Evolutionary conservation across 495 filamentous ascomycete genomes (phyloP), one percentile per base, ranked within the genome.

Genomic region (Cryomyces minteri): DNA sequence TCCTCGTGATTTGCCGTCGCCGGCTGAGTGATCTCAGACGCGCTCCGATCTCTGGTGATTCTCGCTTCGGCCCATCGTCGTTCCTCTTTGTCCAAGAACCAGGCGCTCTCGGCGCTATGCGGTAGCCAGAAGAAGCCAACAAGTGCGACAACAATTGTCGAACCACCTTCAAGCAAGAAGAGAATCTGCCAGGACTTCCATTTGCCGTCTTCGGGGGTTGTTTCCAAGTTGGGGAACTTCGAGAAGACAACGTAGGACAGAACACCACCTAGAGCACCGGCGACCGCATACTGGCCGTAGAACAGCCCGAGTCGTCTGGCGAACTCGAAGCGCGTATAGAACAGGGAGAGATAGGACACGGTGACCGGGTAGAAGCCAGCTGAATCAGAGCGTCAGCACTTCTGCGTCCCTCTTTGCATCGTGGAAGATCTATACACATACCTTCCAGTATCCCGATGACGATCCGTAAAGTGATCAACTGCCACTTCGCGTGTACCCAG

Each of bases 161-260:
- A 25, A 6, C 61, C 47, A 4, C 83, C 83, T 49, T 88, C 82
- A 32, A 87, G 76, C 42, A 87, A 61, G 57, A 88, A 88, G 6
- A 87, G 72, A 56, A 84, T 86, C 4, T 76, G 67, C 83, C 83
- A 88, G 14, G 67, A 62, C 2, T 63, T 48, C 18, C 18, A 25
- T 25, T 25, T 25, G 18, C 18, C 18, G 2, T 25, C 18, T 25
- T 25, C 18, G 18, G 18, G 18, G 18, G 18, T 25, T 25, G 18
- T 25, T 1, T 25, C 18, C 31, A 82, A 52, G 30, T 66, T 61
- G 44, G 71, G 61, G 14, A 77, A 47, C 54, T 86, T 86, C 44
- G 78, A 82, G 58, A 87, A 84, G 4, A 83, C 76, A 0, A 79
- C 82, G 44, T 81, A 85, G 0, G 82, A 76, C 14, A 88, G 67